Base-by-base conservation (phyloP, 805 yeast genomes). In the Yamadazyma olivae region DNA sequence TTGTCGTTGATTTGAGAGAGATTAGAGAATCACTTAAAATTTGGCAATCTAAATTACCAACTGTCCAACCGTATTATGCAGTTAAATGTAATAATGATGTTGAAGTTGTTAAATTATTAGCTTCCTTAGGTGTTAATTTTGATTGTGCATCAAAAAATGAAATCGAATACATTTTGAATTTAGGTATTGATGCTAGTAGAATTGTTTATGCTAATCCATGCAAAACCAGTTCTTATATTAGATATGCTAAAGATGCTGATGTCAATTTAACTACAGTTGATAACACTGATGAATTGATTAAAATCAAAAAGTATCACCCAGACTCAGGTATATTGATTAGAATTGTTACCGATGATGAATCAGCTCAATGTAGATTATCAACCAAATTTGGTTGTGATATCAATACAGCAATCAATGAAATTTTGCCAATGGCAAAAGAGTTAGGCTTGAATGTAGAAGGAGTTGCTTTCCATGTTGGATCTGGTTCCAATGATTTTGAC, bases 141-240 rank as follows among this genome's bases (percentile, higher is more conserved):
- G 99, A 91, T 58, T 91, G 99, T 65, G 98, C 98, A 4, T 86
- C 96, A 16, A 79, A 82, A 53, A 73, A 73, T 44, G 99, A 91
- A 64, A 87, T 91, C 51, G 81, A 81, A 36, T 63, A 66, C 29
- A 74, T 87, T 34, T 65, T 87, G 44, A 53, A 61, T 14, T 53
- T 81, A 41, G 91, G 91, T 6, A 77, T 83, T 32, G 64, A 65
- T 43, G 75, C 95, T 6, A 57, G 69, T 9, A 70, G 84, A 45
- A 83, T 91, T 51, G 75, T 93, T 38, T 91, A 87, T 60, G 97
- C 98, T 12, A 88, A 91, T 53, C 96, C 99, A 9, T 86, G 96
- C 62, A 91, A 91, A 63, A 79, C 90, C n/a, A 74, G 78, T 33
- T 83, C 95, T 14, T 87, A 80, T 47, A 66, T 91, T 40, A 74